Evolutionary conservation across 495 filamentous ascomycete species (phyloP), one percentile per base, ranked within the genome.

Genomic region (Astrothelium macrocarpum): DNA sequence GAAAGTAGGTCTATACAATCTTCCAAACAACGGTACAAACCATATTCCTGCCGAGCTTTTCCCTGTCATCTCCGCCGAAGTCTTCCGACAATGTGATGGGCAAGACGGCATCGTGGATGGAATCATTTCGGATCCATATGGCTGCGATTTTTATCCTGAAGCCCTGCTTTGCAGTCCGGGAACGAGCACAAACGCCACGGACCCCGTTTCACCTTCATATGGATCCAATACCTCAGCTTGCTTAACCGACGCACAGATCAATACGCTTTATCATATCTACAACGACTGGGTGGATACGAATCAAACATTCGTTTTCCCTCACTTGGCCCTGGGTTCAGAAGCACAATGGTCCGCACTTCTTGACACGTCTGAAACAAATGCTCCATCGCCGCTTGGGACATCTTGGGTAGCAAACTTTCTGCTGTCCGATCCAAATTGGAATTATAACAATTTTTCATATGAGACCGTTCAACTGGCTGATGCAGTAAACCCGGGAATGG

Each of bases 81-180:
- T 88, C 28, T 36, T 88, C 11, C 77, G 78, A 0, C 86, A 90
- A 66, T 91, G 87, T 63, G 87, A 91, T 67, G 66, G 61, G 3
- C 72, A 82, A 23, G 88, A 90, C 70, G 87, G 87, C 1, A 75
- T 82, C 0, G 71, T 75, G 5, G 87, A 90, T 67, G 82, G 79
- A 32, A 85, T 90, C 68, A 84, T 90, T 65, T 84, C 83, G 66
- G 74, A 80, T 58, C 84, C 87, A 0, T 74, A 78, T 43, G 72
- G 79, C 18, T 91, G 87, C 74, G 71, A 78, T 31, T 82, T 86
- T 16, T 68, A 79, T 46, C 73, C 82, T 16, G 75, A 80, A 53
- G 72, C 72, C 0, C 66, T 90, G 28, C 79, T 81, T 10, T 89
- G 87, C 71, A 59, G 66, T 1, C 62, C 67, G 39, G 32, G 29